Evolutionary conservation across 495 filamentous ascomycete species (phyloP), one percentile per base, ranked within the genome.

Genomic region (Trichoderma parareesei): DNA sequence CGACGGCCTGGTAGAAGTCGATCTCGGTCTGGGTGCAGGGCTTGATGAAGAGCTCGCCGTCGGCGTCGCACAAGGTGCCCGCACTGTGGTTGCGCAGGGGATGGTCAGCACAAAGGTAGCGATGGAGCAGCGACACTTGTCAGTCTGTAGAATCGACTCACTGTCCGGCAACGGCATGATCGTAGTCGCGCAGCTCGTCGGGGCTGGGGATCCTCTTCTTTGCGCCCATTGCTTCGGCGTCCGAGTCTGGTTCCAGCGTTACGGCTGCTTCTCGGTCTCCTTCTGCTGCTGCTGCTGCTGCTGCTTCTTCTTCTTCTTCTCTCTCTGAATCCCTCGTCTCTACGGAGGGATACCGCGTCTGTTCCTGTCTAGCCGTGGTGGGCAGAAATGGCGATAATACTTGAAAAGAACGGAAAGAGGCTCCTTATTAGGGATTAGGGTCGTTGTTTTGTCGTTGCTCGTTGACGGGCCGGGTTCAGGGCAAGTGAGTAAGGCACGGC

Each of bases 101-200:
- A 64, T 27, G 60, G 55, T 62, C 48, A 38, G 27, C 35, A 38
- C 38, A 20, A n/a, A 43, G 53, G 38, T 37, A 27, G 53, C 42
- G 63, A 63, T 35, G 9, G 59, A 44, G 55, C 13, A 33, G 55
- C 11, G 48, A 27, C 27, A 27, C 27, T 27, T 27, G 27, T 27
- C 27, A 27, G 27, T 27, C 27, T 27, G 27, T 27, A 27, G 61
- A 46, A 66, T 48, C 60, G 27, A 88, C 93, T 84, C 82, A 97
- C 93, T 98, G 94, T 78, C 94, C 94, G 64, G 94, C 94, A 61
- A 93, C 92, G 61, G 87, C 90, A 76, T 92, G 83, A 70, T 89
- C 86, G 72, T 89, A 96, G 9, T 86, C 83, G 57, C 88, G 79
- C 55, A 92, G 78, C 74, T 89, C 77, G 63, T 78, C 71, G 48